Percentiles rank a stretch among this genome's conserved stretches.
phyloP scores from a whole-genome alignment of 805 yeast species.

The Candida jianshihensis region DNA sequence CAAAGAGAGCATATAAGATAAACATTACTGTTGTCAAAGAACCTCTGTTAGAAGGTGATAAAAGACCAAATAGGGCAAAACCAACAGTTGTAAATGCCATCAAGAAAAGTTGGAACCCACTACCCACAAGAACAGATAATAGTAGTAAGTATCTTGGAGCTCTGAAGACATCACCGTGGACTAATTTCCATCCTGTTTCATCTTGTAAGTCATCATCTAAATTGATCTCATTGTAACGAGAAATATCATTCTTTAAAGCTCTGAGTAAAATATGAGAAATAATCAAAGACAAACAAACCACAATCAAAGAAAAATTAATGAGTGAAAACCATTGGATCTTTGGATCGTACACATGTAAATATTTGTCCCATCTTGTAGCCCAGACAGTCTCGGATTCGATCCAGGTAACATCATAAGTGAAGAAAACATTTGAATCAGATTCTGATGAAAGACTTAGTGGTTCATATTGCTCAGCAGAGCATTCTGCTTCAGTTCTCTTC shows the following conservation, averaged over 20 bases:
- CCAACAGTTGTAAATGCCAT: constrained; percentile 68
- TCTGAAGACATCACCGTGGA: constrained; percentile 93
- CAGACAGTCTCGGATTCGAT: constrained; percentile 66
- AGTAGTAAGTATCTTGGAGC: constrained; percentile 66
- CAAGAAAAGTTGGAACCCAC: constrained; percentile 77
- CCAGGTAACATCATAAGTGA: constrained; percentile 81
- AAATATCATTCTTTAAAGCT: constrained; percentile 78
- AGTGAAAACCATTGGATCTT: constrained; percentile 95
- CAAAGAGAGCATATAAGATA: constrained; percentile 71
- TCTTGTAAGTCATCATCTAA: constrained; percentile 83
- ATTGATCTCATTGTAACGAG: constrained; percentile 82
- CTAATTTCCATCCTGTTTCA: constrained; percentile 95
- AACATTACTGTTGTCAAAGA: constrained; percentile 87
- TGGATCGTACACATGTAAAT: constrained; percentile 85
- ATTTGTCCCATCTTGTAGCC: constrained; percentile 99
- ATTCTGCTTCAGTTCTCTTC: constrained; percentile 31
- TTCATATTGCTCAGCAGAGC: constrained; percentile 23
- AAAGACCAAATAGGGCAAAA: constrained; percentile 81
- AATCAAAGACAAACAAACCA: constrained; percentile 64
- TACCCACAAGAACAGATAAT: constrained; percentile 76
- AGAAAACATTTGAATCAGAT: constrained; percentile 52
- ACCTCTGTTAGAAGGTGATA: constrained; percentile 94
- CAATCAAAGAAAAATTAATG: constrained; percentile 78
- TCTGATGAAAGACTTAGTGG: constrained; percentile 46
- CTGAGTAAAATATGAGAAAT: constrained; percentile 73